Evolutionary conservation across 2,329 filamentous ascomycete species (phyloP), one percentile per base, ranked within the genome.

Genomic region (Penicillium thymicola): DNA sequence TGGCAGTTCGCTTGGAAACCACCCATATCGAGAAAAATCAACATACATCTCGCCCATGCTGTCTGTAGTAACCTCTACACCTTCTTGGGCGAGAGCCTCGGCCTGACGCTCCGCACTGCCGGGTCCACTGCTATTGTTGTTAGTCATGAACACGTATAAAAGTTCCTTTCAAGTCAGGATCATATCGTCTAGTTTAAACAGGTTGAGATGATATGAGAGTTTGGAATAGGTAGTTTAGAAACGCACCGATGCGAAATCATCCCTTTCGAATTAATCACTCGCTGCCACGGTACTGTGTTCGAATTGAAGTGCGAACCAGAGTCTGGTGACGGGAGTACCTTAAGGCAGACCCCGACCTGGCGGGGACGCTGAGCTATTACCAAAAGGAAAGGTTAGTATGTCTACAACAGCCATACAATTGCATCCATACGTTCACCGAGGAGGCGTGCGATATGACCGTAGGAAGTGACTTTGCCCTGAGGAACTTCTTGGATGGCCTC

Each of bases 331-430:
- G 92, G 84, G 13, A 97, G 85, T 70, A 96, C 88, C 72, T 96
- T 97, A 27, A 97, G 83, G 73, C 89, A 95, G 45, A 94, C 81
- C 51, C 93, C 93, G 7, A 97, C 92, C 76, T 97, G 93, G 55
- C 92, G 85, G 1, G 88, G 85, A 2, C 88, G 80, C 69, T 90
- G 83, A 3, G 88, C 87, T 90, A 36, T 30, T 5, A 18, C 32
- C 2, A 44, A 37, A 23, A 3, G 3, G 27, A 16, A 10, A 16
- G 9, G 21, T 57, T n/a, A 49, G 51, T 40, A 16, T 37, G 16
- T n/a, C 7, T 42, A 43, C 2, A 23, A 7, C 2, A 11, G 42
- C 11, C n/a, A 25, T 30, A 16, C 14, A 25, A 30, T 28, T 27
- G n/a, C 40, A 30, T 44, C 74, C 81, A 65, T 76, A 86, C 83